Evolutionary conservation across 306 rosid genomes (phyloP).

Genomic region (Casuarina glauca): DNA sequence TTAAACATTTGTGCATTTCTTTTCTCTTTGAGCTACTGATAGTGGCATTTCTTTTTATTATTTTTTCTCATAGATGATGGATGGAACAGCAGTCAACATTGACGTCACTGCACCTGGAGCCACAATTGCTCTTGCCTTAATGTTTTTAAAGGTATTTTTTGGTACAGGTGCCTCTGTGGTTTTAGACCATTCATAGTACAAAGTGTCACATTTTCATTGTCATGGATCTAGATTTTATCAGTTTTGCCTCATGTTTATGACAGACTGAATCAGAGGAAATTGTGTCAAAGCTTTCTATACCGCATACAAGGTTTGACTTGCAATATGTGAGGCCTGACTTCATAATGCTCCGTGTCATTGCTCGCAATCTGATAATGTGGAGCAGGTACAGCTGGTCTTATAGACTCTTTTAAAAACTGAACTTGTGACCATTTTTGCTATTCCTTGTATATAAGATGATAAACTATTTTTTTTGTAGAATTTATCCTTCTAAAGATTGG

Average conservation of each 20-base stretch:
- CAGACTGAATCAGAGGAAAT: conserved; percentile 92
- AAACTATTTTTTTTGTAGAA: conserved; percentile 46
- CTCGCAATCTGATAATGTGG: conserved; percentile 96
- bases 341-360: conserved; percentile 94
- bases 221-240: conserved; percentile 23
- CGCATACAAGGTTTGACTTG: conserved; percentile 77
- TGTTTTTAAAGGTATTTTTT: conserved; percentile 79
- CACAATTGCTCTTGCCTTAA: conserved; percentile 81
- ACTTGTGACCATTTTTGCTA: conserved; percentile 25
- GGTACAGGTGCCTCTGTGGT: conserved; percentile 21
- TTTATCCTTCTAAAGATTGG: conserved; percentile 92
- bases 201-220: conserved; percentile 20
- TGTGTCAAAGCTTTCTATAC: conserved; percentile 81
- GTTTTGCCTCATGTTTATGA: conserved; percentile 32
- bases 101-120: conserved; percentile 99
- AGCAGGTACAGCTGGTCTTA: conserved; percentile 61
- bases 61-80: conserved; percentile 69
- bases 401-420: conserved; percentile 24
- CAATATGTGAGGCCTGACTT: conserved; percentile 98
- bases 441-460: conserved; percentile 31
- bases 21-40: conserved; percentile 24
- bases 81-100: conserved; percentile 78
- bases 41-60: conserved; percentile 16
- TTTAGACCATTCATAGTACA: conserved; percentile 17
- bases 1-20: conserved; percentile 2